Base-by-base conservation (phyloP, 2,329 filamentous ascomycete species). In the Xylariaceae sp. region DNA sequence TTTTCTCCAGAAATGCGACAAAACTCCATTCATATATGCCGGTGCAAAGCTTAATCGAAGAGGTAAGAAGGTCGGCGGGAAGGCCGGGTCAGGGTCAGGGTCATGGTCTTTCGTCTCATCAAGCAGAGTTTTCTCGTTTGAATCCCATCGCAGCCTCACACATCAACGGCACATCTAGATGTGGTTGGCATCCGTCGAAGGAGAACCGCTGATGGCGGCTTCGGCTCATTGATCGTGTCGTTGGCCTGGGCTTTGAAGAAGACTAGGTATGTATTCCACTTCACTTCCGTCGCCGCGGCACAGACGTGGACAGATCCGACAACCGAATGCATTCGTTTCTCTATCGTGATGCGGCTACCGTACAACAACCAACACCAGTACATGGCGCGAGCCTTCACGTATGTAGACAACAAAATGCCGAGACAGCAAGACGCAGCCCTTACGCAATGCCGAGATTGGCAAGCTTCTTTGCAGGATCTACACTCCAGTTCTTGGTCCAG, bases 401-500 rank as follows among this genome's bases (percentile, higher is more conserved):
- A 55, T 30, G 34, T 17, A 50, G 55, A 37, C 51, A 60, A 18
- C 56, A 11, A 35, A 53, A 42, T 30, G 53, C 53, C 11, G 57
- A 15, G 35, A 18, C n/a, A 48, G 47, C 51, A 7, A 55, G 23
- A 30, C 23, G 23, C 45, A 48, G 55, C 55, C 13, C 51, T 35
- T 62, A 62, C 48, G 61, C 53, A 37, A 64, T 58, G 42, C 57
- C 57, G 15, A 64, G 59, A 18, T 55, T 45, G 39, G 58, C 58
- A 11, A 64, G 56, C 49, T 52, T 8, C 30, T 62, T n/a, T 53
- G 59, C 54, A 61, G 55, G 62, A 35, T 58, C 63, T 35, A 61
- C 66, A 66, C 67, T 71, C 69, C 70, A 72, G 60, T 72, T 65
- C 59, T 67, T 67, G n/a, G 65, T 70, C 71, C 71, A 73, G 51